phyloP scores from a whole-genome alignment of 345 rosid genomes.

The Populus davidiana region DNA sequence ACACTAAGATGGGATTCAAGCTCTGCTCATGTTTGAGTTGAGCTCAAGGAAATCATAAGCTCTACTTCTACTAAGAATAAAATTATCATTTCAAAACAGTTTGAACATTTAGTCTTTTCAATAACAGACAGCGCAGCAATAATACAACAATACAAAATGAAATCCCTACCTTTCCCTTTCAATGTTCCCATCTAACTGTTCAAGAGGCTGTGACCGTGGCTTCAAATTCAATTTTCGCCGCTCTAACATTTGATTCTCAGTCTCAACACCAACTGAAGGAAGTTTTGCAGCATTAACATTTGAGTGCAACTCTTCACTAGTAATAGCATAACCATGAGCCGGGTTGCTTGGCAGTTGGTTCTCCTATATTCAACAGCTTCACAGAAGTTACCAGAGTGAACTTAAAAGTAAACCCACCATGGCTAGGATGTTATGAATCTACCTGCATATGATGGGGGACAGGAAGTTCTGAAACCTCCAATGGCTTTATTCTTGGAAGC shows the following conservation, averaged over 20 bases:
- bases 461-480: constrained; percentile 46
- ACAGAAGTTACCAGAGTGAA: constrained; percentile 6
- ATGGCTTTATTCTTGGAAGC: constrained; percentile 59
- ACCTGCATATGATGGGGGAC: constrained; percentile 46
- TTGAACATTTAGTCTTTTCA: not conserved
- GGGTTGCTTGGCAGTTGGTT: constrained; percentile 25
- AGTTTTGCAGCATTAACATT: constrained; percentile 33
- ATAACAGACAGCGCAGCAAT: not conserved
- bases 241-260: constrained; percentile 46
- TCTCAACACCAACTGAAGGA: constrained; percentile 42
- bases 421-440: not conserved
- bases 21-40: not conserved
- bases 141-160: not conserved
- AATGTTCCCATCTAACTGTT: constrained; percentile 41
- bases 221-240: constrained; percentile 62
- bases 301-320: constrained; percentile 27
- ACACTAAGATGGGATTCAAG: not conserved
- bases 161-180: constrained; percentile 59
- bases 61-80: not conserved
- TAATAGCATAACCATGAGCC: constrained; percentile 22
- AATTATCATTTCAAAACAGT: not conserved
- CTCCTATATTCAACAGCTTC: constrained; percentile 29
- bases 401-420: not conserved
- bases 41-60: not conserved
- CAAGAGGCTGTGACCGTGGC: constrained; percentile 56